Conservation (phyloP, 441 rosid species). For the Caryocar brasiliense region DNA sequence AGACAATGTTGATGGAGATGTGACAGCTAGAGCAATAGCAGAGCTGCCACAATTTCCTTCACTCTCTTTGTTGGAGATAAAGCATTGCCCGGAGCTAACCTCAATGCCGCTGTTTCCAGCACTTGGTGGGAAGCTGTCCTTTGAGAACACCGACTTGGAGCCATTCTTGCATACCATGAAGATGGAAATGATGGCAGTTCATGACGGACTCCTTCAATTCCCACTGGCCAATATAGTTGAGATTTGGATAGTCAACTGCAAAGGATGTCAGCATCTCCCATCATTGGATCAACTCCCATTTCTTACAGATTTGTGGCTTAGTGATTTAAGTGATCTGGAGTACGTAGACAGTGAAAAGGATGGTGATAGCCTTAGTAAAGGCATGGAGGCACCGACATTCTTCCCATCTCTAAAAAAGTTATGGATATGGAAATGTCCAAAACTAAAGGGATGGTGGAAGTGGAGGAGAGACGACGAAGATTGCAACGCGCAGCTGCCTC, state of each 20-base stretch:
- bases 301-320: constrained; percentile 4
- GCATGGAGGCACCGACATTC: background rate
- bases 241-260: background rate
- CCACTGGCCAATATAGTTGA: constrained; percentile 5
- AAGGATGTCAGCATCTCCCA: constrained; percentile 5
- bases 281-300: constrained; percentile 6
- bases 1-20: no score
- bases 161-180: background rate
- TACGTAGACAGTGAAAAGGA: background rate
- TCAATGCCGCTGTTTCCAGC: constrained; percentile 17
- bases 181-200: background rate
- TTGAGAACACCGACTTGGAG: background rate
- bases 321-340: background rate
- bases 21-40: no score
- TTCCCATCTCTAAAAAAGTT: background rate
- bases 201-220: background rate
- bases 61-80: constrained; percentile 3
- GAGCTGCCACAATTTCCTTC: background rate
- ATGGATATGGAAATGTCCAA: background rate
- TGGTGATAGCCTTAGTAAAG: no score
- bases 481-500: background rate
- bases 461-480: background rate
- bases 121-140: background rate
- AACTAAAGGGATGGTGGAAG: constrained; percentile 13
- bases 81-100: constrained; percentile 6